Evolutionary conservation across 2,329 filamentous ascomycete species (phyloP).

Genomic region (Aplosporella prunicola): DNA sequence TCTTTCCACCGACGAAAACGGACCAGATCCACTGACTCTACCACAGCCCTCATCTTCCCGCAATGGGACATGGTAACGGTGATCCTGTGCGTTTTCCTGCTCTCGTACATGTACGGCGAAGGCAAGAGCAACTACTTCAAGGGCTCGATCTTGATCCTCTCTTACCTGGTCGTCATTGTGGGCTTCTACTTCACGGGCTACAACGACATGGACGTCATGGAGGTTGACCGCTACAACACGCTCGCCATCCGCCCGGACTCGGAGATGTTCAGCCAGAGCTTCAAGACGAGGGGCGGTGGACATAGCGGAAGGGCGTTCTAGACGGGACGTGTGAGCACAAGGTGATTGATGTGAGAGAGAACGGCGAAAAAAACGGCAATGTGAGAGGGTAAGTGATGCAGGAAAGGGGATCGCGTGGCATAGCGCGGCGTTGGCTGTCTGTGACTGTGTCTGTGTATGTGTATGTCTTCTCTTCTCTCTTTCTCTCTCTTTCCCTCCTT

Average conservation of each 20-base stretch:
- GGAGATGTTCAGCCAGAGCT: slow-evolving; percentile 8
- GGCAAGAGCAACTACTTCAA: slow-evolving; percentile 99
- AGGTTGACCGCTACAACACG: slow-evolving; percentile 25
- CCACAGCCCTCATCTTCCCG: slow-evolving; percentile 71
- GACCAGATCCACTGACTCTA: background rate
- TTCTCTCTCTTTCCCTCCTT: too few relatives aligned
- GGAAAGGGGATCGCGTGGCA: too few relatives aligned
- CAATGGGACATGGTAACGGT: slow-evolving; percentile 99
- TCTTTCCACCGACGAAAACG: background rate
- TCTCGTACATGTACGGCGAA: slow-evolving; percentile 96
- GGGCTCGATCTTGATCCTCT: slow-evolving; percentile 85
- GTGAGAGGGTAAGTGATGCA: too few relatives aligned
- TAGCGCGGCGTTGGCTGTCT: too few relatives aligned
- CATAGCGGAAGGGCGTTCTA: slow-evolving; percentile 7
- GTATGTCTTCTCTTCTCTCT: too few relatives aligned
- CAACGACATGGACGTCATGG: slow-evolving; percentile 40
- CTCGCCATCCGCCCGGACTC: slow-evolving; percentile 21
- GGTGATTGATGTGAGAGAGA: background rate
- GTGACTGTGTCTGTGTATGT: too few relatives aligned
- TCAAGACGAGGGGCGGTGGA: slow-evolving; percentile 7
- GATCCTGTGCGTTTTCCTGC: slow-evolving; percentile 87
- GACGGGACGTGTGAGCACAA: background rate
- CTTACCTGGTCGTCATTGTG: slow-evolving; percentile 82
- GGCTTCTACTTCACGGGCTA: slow-evolving; percentile 82
- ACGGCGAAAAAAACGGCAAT: background rate